phyloP scores from a whole-genome alignment of 1,284 basidiomycete species.

The Tylopilus sp. region DNA sequence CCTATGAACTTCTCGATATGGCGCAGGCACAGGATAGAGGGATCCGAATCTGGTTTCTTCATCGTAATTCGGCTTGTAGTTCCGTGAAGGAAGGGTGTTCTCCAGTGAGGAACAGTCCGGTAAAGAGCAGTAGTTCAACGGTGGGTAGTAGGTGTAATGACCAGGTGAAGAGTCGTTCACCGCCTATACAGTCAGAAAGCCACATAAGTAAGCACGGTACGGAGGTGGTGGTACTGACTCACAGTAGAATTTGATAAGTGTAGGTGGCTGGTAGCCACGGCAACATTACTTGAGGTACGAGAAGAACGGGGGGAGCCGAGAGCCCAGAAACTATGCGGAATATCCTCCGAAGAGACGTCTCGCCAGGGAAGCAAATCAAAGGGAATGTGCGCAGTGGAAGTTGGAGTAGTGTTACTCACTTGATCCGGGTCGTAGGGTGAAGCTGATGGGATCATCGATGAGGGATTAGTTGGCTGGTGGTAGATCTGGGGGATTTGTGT shows the following conservation, averaged over 20 bases:
- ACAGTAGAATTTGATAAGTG: neutral
- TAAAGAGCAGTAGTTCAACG: too few relatives aligned
- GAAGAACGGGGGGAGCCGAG: too few relatives aligned
- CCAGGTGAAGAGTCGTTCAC: neutral
- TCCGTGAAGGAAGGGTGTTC: too few relatives aligned
- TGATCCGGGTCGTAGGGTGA: too few relatives aligned
- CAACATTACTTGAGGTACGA: neutral
- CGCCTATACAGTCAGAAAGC: slow-evolving; percentile 1
- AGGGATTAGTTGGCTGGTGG: neutral
- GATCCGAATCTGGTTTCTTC: too few relatives aligned
- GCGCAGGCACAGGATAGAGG: too few relatives aligned
- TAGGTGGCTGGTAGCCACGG: neutral
- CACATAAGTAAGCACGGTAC: slow-evolving; percentile 9
- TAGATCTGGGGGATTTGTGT: neutral
- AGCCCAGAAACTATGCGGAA: neutral
- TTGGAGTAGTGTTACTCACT: too few relatives aligned
- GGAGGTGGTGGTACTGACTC: neutral
- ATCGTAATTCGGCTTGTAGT: neutral
- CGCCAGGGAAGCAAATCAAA: too few relatives aligned
- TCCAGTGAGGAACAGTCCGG: neutral
- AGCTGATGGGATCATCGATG: too few relatives aligned
- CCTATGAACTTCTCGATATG: too few relatives aligned
- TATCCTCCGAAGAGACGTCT: neutral
- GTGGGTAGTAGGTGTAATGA: neutral
- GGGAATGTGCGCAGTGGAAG: too few relatives aligned